Conservation (phyloP, 106 monocot genomes). For the Amphibolis antarctica region DNA sequence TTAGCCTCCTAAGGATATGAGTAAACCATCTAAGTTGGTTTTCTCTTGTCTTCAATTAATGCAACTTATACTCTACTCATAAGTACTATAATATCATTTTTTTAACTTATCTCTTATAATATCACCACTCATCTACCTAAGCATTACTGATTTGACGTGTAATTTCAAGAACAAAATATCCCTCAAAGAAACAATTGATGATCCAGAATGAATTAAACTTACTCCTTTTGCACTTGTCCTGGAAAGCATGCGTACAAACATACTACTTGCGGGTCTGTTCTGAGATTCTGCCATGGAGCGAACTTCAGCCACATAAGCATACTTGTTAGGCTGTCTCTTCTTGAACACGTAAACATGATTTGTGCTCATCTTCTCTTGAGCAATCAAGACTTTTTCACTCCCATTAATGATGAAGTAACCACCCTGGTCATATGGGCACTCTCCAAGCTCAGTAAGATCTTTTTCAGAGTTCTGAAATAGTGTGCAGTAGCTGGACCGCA, state of each 20-base stretch:
- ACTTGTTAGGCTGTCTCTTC: slow-evolving; percentile 97
- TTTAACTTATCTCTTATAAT: too few species aligned
- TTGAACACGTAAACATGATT: slow-evolving; percentile 99
- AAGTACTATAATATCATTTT: too few species aligned
- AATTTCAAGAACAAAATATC: too few species aligned
- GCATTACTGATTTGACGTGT: too few species aligned
- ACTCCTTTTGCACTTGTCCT: slow-evolving; percentile 96
- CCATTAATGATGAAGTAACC: slow-evolving; percentile 98
- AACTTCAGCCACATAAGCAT: slow-evolving; percentile 90
- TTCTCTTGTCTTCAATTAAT: too few species aligned
- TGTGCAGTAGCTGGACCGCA: slow-evolving; percentile 89
- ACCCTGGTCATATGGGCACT: slow-evolving; percentile 95
- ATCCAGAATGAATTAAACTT: slow-evolving; percentile 7
- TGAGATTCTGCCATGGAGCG: slow-evolving; percentile 95
- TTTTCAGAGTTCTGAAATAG: slow-evolving; percentile 88
- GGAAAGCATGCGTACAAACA: slow-evolving; percentile 97
- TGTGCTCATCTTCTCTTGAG: slow-evolving; percentile 98
- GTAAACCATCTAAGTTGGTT: too few species aligned
- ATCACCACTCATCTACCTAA: too few species aligned
- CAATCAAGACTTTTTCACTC: slow-evolving; percentile 95
- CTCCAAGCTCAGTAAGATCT: slow-evolving; percentile 87
- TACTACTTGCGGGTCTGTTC: slow-evolving; percentile 95
- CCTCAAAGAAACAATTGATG: background rate
- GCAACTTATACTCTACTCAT: too few species aligned
- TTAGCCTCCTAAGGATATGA: too few species aligned